phyloP scores from a whole-genome alignment of 192 early-diverging fungal genomes.

The Coemansia sp. region DNA sequence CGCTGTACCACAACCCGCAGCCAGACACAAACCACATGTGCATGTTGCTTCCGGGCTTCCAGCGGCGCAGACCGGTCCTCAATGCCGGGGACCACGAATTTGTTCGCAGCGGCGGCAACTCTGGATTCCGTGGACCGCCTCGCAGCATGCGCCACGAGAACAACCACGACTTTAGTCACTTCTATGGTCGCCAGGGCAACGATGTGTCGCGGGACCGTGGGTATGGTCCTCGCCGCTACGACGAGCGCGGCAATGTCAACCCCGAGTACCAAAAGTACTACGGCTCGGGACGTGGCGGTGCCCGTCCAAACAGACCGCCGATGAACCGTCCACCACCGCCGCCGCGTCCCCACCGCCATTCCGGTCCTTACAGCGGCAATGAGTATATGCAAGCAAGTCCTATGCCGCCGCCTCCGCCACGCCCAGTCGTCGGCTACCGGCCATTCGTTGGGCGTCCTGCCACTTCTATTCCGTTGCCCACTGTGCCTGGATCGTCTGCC shows the following conservation, averaged over 20 bases:
- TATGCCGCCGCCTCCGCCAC: constrained; percentile 23
- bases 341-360: background rate
- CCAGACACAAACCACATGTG: constrained; percentile 25
- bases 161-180: constrained; percentile 42
- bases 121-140: constrained; percentile 25
- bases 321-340: background rate
- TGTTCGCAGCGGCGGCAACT: constrained; percentile 38
- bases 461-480: background rate
- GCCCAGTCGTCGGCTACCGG: constrained; percentile 28
- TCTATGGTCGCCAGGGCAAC: constrained; percentile 52
- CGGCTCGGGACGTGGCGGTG: background rate
- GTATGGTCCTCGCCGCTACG: constrained; percentile 45
- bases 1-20: constrained; percentile 46
- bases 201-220: constrained; percentile 50
- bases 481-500: background rate
- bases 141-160: constrained; percentile 31
- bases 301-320: constrained; percentile 2
- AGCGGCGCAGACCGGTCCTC: constrained; percentile 31
- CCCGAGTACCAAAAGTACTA: constrained; percentile 28
- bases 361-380: background rate
- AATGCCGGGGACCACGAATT: constrained; percentile 38
- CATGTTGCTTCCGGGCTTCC: constrained; percentile 44
- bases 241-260: constrained; percentile 45
- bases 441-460: constrained; percentile 33
- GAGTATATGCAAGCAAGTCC: background rate